These are phyloP conservation scores for Emmonsia crescens DNA, from an alignment of 2,329 filamentous ascomycete genomes.

Conservation along the genomic window DNA sequence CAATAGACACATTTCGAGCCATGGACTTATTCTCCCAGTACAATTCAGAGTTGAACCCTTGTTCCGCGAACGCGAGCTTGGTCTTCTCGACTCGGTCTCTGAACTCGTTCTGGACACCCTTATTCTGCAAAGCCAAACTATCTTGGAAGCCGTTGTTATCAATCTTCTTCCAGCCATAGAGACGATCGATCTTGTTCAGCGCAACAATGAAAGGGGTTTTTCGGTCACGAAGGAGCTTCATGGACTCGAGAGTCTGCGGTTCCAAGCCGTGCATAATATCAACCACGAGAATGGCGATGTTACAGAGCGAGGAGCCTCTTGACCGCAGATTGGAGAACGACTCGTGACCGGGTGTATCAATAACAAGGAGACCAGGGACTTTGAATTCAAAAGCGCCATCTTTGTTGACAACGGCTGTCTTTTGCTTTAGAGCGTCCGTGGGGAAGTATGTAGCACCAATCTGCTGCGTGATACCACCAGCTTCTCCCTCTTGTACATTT, in stretches of 20 bases:
- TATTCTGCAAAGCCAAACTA: constrained; percentile 78
- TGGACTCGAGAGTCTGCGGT: constrained; percentile 93
- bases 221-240: constrained; percentile 81
- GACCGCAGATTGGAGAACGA: constrained; percentile 98
- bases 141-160: constrained; percentile 98
- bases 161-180: constrained; percentile 97
- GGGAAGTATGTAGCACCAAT: constrained; percentile 99
- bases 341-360: constrained; percentile 98
- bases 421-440: constrained; percentile 80
- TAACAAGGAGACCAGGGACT: constrained; percentile 89
- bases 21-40: constrained; percentile 98
- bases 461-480: constrained; percentile 98
- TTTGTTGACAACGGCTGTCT: constrained; percentile 86
- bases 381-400: constrained; percentile 92
- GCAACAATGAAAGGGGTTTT: constrained; percentile 98
- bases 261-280: constrained; percentile 99
- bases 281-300: constrained; percentile 97
- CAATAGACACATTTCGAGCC: constrained; percentile 86
- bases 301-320: constrained; percentile 93
- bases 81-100: constrained; percentile 78
- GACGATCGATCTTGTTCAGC: constrained; percentile 98
- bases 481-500: constrained; percentile 97
- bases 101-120: constrained; percentile 90
- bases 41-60: constrained; percentile 94
- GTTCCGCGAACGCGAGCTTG: constrained; percentile 87